A percentile compares a stretch with the other conserved stretches of the same genome.
Conservation (phyloP, 78 protist species). For the Planoprotostelium fungivorum region DNA sequence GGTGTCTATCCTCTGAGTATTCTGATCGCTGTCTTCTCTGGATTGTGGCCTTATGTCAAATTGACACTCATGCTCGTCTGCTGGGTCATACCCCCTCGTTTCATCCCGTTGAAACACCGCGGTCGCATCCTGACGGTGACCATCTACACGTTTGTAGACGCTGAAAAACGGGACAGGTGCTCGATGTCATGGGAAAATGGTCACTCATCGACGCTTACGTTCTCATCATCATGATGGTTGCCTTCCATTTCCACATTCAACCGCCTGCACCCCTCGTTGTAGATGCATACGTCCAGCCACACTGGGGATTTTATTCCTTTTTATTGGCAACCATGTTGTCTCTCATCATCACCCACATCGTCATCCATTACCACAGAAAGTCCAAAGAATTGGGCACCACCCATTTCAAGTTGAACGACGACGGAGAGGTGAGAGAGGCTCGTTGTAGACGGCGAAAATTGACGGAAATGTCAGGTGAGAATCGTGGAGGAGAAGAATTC, state of each 20-base stretch:
- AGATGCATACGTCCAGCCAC: conserved; percentile 24
- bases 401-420: background rate
- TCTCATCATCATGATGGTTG: conserved; percentile 32
- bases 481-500: too few species aligned
- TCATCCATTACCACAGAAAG: conserved; percentile 13
- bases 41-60: conserved; percentile 67
- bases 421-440: too few species aligned
- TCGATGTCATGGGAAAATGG: conserved; percentile 63
- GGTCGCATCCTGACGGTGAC: background rate
- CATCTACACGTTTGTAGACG: background rate
- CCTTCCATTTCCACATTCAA: conserved; percentile 6
- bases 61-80: conserved; percentile 8
- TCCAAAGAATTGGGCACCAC: background rate
- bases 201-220: conserved; percentile 53
- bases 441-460: too few species aligned
- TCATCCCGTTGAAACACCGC: background rate
- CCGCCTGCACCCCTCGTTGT: conserved; percentile 5
- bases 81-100: conserved; percentile 23
- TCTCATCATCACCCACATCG: conserved; percentile 16
- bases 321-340: conserved; percentile 31
- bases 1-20: conserved; percentile 30
- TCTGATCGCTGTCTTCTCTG: conserved; percentile 42
- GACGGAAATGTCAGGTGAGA: too few species aligned
- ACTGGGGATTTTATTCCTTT: conserved; percentile 26
- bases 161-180: background rate